Evolutionary conservation across 345 rosid species (phyloP).

Genomic region (Acer campestre): DNA sequence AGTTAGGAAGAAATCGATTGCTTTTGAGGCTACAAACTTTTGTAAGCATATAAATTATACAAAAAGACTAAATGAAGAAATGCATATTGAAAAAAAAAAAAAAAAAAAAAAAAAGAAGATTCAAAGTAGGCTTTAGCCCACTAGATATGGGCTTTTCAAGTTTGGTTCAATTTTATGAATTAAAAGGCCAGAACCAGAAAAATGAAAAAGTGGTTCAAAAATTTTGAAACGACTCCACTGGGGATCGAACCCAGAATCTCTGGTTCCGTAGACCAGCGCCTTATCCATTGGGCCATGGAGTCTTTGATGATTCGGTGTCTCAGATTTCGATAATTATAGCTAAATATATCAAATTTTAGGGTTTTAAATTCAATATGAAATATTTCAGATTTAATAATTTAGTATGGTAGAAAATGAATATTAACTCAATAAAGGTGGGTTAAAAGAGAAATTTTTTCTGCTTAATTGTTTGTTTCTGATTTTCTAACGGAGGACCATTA

Average conservation of each 20-base stretch:
- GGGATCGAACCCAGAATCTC: conserved; percentile 80
- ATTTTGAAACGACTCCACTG: conserved; percentile 47
- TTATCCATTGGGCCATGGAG: conserved; percentile 71
- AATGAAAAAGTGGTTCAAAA: background rate
- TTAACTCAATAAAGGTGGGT: too few species aligned
- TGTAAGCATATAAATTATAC: background rate
- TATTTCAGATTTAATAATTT: too few species aligned
- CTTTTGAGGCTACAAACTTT: background rate
- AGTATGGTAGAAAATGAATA: too few species aligned
- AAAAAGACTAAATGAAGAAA: background rate
- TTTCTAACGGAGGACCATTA: too few species aligned
- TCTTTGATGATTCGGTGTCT: background rate
- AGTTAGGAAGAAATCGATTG: background rate
- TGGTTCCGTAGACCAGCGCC: conserved; percentile 79
- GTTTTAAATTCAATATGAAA: too few species aligned
- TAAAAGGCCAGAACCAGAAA: too few species aligned
- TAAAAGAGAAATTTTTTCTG: too few species aligned
- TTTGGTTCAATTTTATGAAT: background rate
- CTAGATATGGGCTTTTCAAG: background rate
- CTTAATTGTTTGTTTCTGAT: too few species aligned
- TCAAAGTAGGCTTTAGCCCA: background rate
- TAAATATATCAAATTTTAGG: too few species aligned
- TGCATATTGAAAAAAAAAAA: too few species aligned
- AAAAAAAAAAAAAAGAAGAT: too few species aligned
- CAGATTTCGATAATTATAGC: too few species aligned